phyloP scores from a whole-genome alignment of 2,329 filamentous ascomycete genomes.

The Ramularia collo-cygni region DNA sequence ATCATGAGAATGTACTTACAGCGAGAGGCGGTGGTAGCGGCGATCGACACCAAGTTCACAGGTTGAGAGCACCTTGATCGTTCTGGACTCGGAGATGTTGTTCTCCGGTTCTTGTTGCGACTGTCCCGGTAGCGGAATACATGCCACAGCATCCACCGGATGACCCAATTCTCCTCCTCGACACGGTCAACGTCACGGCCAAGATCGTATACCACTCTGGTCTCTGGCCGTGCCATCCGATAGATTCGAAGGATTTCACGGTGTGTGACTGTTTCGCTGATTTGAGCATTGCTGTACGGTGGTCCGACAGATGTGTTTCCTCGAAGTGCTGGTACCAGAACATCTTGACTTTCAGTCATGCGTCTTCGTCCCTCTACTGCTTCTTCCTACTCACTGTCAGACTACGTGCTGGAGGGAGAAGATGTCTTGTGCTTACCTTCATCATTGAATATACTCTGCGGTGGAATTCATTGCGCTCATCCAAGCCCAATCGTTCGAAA shows the following conservation, averaged over 20 bases:
- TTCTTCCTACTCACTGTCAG: constrained; percentile 33
- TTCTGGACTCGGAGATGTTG: constrained; percentile 19
- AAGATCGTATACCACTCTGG: constrained; percentile 36
- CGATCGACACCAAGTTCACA: not conserved
- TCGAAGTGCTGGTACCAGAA: constrained; percentile 34
- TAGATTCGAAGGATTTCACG: constrained; percentile 39
- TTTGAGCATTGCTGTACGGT: constrained; percentile 42
- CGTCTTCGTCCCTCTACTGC: constrained; percentile 36
- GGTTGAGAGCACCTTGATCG: constrained; percentile 2
- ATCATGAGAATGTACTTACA: constrained; percentile 2
- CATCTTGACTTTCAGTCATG: constrained; percentile 34
- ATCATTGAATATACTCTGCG: constrained; percentile 37
- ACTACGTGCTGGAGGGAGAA: not conserved
- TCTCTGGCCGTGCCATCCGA: constrained; percentile 32
- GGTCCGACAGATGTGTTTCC: constrained; percentile 24
- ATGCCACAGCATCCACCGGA: constrained; percentile 47
- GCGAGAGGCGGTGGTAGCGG: constrained; percentile 1
- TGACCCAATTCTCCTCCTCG: constrained; percentile 45
- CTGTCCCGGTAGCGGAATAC: constrained; percentile 43
- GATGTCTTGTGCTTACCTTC: constrained; percentile 31
- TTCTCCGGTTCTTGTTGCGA: constrained; percentile 31
- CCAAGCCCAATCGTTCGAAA: constrained; percentile 37
- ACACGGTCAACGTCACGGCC: constrained; percentile 36
- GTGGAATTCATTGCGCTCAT: constrained; percentile 31
- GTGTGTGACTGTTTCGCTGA: constrained; percentile 44